These are phyloP conservation scores for Penicillium samsonianum DNA, from an alignment of 495 filamentous ascomycete species.

Conservation along the genomic window DNA sequence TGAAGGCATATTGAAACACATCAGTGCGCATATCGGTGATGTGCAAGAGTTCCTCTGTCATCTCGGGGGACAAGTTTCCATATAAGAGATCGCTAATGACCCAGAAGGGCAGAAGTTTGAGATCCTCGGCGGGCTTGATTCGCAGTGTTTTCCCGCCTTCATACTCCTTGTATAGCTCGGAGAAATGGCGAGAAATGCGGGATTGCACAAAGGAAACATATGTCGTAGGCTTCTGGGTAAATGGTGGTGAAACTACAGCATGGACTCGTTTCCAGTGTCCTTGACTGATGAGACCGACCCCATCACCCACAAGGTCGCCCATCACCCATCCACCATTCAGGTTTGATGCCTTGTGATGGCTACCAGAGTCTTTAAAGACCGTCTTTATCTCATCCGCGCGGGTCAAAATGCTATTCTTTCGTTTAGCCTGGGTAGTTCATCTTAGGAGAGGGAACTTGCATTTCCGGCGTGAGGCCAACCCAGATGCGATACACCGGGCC, in stretches of 20 bases:
- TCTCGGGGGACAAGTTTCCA: neutral
- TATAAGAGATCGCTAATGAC: conserved; percentile 1
- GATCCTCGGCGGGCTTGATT: neutral
- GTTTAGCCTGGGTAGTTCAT: neutral
- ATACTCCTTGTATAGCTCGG: neutral
- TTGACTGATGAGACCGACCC: conserved; percentile 1
- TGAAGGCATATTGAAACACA: conserved; percentile 3
- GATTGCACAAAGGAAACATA: neutral
- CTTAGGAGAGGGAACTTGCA: neutral
- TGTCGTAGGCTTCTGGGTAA: neutral
- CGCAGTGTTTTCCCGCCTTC: neutral
- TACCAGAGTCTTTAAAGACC: neutral
- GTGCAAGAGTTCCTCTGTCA: neutral
- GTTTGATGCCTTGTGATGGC: neutral
- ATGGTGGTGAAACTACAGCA: neutral
- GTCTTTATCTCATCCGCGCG: conserved; percentile 4
- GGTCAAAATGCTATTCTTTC: neutral
- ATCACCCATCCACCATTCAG: neutral
- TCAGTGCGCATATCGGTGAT: neutral
- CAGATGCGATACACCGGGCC: conserved; percentile 14
- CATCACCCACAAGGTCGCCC: neutral
- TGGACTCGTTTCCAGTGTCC: conserved; percentile 3
- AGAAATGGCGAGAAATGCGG: neutral
- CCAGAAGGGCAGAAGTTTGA: neutral
- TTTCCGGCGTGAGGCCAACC: conserved; percentile 1